Conservation (phyloP, 176 grass and related monocot species). For the Puccinellia tenuiflora region DNA sequence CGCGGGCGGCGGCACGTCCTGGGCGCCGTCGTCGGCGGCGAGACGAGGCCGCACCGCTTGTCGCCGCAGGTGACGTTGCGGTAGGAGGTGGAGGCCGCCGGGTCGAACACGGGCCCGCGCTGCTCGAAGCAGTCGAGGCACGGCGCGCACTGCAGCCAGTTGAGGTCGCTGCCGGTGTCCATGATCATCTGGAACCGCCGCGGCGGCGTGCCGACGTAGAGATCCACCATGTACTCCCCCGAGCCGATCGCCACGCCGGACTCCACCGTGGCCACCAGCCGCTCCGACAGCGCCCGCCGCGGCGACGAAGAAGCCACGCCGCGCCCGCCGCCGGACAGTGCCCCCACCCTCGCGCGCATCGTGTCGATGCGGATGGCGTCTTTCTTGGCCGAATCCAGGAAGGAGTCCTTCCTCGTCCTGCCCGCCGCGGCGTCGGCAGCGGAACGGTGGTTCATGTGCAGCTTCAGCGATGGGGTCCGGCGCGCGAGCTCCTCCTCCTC, state of each 20-base stretch:
- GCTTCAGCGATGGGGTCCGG: conserved; percentile 40
- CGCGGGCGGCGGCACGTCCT: conserved; percentile 12
- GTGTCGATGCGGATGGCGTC: conserved; percentile 57
- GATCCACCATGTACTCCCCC: conserved; percentile 85
- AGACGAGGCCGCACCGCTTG: conserved; percentile 51
- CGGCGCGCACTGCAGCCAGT: conserved; percentile 94
- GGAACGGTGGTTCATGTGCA: conserved; percentile 49
- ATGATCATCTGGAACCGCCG: conserved; percentile 84
- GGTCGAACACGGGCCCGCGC: conserved; percentile 67
- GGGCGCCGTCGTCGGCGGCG: conserved; percentile 23
- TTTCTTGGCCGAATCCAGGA: conserved; percentile 47
- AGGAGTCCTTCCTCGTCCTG: conserved; percentile 33
- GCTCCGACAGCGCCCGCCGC: conserved; percentile 41
- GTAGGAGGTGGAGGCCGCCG: conserved; percentile 60
- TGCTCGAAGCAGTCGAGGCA: conserved; percentile 88
- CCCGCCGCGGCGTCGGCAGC: conserved; percentile 8
- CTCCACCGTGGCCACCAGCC: conserved; percentile 67
- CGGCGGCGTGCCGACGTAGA: conserved; percentile 83
- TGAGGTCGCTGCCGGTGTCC: conserved; percentile 96
- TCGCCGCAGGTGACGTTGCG: conserved; percentile 72
- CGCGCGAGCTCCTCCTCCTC: neutral
- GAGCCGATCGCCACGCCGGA: conserved; percentile 78
- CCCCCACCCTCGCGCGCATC: conserved; percentile 30
- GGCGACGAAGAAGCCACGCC: conserved; percentile 1
- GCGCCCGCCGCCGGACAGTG: neutral